Conservation (phyloP, 2,329 filamentous ascomycete species). For the Karstenula rhodostoma region DNA sequence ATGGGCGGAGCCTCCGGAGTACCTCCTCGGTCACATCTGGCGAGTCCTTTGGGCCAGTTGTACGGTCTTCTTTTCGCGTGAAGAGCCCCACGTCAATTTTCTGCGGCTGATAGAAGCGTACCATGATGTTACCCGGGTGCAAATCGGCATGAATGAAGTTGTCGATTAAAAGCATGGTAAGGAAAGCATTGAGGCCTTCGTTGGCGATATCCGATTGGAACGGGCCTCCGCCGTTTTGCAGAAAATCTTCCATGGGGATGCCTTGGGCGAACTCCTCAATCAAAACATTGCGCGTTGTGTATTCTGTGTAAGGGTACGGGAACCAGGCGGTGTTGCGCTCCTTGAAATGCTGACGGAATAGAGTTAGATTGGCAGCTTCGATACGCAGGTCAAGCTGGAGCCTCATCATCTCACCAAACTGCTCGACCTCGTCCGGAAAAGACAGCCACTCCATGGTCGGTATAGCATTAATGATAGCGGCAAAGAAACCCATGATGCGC, state of each 20-base stretch:
- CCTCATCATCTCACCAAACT: slow-evolving; percentile 99
- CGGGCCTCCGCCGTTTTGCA: slow-evolving; percentile 88
- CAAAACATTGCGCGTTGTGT: slow-evolving; percentile 89
- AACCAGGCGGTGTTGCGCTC: slow-evolving; percentile 94
- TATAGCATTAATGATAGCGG: slow-evolving; percentile 80
- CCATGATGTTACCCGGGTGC: slow-evolving; percentile 99
- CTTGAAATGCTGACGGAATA: slow-evolving; percentile 90
- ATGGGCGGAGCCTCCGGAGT: slow-evolving; percentile 78
- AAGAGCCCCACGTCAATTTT: slow-evolving; percentile 71
- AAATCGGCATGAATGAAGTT: slow-evolving; percentile 98
- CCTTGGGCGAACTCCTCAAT: slow-evolving; percentile 97
- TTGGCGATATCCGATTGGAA: slow-evolving; percentile 95
- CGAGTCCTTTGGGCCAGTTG: slow-evolving; percentile 55
- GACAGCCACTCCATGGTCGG: slow-evolving; percentile 98
- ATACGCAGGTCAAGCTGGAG: slow-evolving; percentile 96
- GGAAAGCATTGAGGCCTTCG: slow-evolving; percentile 92
- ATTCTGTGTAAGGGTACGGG: slow-evolving; percentile 90
- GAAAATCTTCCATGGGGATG: slow-evolving; percentile 87
- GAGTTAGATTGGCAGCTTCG: slow-evolving; percentile 86
- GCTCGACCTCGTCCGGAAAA: slow-evolving; percentile 88
- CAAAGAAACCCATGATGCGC: slow-evolving; percentile 93
- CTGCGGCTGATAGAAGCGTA: slow-evolving; percentile 90
- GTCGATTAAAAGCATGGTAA: slow-evolving; percentile 95
- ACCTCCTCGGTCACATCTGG: slow-evolving; percentile 88
- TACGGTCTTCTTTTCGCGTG: slow-evolving; percentile 46